Percentiles rank a stretch among this genome's conserved stretches.
These are phyloP conservation scores for Entophlyctis helioformis DNA, from an alignment of 192 early-diverging fungal species.

Conservation along the genomic window DNA sequence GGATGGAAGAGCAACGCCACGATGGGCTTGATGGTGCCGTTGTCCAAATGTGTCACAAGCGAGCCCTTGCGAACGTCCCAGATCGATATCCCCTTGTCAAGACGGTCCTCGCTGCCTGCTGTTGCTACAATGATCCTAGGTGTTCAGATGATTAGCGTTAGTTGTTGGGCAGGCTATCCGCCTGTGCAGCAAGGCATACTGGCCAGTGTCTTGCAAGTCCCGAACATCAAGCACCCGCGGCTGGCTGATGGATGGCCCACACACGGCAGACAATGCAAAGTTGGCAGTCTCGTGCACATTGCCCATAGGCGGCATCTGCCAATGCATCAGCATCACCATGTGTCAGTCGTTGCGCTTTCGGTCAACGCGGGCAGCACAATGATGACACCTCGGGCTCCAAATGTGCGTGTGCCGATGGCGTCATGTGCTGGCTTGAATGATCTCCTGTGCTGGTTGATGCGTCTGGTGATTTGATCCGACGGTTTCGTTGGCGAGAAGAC, in stretches of 20 bases:
- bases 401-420: too few species aligned
- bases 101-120: constrained; percentile 29
- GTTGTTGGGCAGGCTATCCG: constrained; percentile 4
- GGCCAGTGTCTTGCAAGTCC: constrained; percentile 11
- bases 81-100: constrained; percentile 31
- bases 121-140: constrained; percentile 29
- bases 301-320: constrained; percentile 25
- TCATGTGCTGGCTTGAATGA: too few species aligned
- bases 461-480: too few species aligned
- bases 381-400: too few species aligned
- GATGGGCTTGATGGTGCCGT: constrained; percentile 35
- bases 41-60: constrained; percentile 29
- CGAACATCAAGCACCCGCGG: constrained; percentile 27
- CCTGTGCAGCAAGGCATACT: constrained; percentile 7
- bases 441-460: too few species aligned
- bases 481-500: too few species aligned
- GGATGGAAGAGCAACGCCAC: constrained; percentile 30
- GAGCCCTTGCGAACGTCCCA: constrained; percentile 30
- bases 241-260: constrained; percentile 24
- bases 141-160: not conserved
- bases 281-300: constrained; percentile 16
- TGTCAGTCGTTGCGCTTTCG: too few species aligned
- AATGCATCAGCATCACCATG: too few species aligned
- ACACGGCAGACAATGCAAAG: constrained; percentile 23
- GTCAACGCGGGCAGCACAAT: too few species aligned